phyloP scores from a whole-genome alignment of 192 early-diverging fungal species.

The Linnemannia exigua region DNA sequence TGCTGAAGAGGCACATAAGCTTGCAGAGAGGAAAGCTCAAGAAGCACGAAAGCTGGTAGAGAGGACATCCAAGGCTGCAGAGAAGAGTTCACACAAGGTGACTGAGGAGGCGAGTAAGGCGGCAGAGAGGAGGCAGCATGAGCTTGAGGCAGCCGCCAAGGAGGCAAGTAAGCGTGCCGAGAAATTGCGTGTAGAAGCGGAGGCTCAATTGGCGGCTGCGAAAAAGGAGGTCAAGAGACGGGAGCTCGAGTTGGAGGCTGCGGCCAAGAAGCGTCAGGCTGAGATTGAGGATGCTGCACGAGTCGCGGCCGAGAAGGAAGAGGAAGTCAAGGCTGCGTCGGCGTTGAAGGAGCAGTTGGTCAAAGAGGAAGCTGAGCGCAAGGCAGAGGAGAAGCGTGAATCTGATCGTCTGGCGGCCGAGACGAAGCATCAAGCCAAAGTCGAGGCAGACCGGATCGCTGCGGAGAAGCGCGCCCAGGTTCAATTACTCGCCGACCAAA shows the following conservation, averaged over 20 bases:
- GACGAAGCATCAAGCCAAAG: neutral
- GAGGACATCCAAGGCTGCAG: neutral
- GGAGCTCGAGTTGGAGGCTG: neutral
- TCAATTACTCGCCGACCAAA: neutral
- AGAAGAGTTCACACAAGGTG: neutral
- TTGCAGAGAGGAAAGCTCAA: neutral
- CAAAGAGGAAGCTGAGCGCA: slow-evolving; percentile 2
- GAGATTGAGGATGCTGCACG: slow-evolving; percentile 5
- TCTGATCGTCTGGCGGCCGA: neutral
- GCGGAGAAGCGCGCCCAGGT: neutral
- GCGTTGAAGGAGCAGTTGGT: slow-evolving; percentile 1
- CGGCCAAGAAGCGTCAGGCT: neutral
- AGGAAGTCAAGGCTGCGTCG: slow-evolving; percentile 1
- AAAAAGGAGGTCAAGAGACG: neutral
- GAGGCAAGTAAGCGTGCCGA: neutral
- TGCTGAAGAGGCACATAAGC: neutral
- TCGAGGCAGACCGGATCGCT: slow-evolving; percentile 2
- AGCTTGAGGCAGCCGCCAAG: slow-evolving; percentile 6
- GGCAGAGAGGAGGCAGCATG: slow-evolving; percentile 5
- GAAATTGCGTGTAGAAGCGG: neutral
- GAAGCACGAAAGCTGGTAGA: neutral
- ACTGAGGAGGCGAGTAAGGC: neutral
- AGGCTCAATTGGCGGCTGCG: neutral
- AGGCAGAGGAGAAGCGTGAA: slow-evolving; percentile 12
- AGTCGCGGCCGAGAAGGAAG: neutral